A percentile compares a stretch with the other conserved stretches of the same genome.
Conservation (phyloP, 805 yeast genomes). For the Starmera amethionina region DNA sequence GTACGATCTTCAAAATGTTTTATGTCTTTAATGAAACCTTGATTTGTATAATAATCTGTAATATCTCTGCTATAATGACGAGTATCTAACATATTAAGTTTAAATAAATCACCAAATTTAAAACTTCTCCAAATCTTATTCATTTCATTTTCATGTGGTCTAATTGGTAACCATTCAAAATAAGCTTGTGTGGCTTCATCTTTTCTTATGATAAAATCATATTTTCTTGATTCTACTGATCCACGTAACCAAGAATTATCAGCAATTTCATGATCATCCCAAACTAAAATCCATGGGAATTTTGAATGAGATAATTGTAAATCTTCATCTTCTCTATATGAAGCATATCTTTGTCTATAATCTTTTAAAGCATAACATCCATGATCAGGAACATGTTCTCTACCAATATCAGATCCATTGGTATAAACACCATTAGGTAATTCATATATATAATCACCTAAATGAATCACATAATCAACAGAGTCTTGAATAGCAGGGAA, state of each 20-base stretch:
- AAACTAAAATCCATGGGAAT: background rate
- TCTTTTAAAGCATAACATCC: slow-evolving; percentile 6
- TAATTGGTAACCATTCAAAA: background rate
- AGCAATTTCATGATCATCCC: background rate
- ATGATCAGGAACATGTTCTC: background rate
- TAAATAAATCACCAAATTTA: background rate
- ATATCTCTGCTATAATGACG: slow-evolving; percentile 17
- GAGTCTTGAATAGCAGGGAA: background rate
- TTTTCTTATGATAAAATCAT: slow-evolving; percentile 10
- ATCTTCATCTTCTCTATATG: background rate
- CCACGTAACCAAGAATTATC: background rate
- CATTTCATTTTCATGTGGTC: slow-evolving; percentile 1
- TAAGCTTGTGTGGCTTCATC: slow-evolving; percentile 5
- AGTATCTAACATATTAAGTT: slow-evolving; percentile 10
- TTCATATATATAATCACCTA: slow-evolving; percentile 7
- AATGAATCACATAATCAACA: background rate
- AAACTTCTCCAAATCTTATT: background rate
- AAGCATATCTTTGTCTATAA: background rate
- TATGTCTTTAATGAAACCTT: slow-evolving; percentile 7
- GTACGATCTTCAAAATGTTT: slow-evolving; percentile 14
- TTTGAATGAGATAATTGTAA: background rate
- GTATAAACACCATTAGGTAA: slow-evolving; percentile 10
- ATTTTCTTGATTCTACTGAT: slow-evolving; percentile 1
- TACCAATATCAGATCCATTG: background rate
- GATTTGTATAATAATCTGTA: slow-evolving; percentile 14